phyloP scores from a whole-genome alignment of 805 yeast species.

The Candida alai region DNA sequence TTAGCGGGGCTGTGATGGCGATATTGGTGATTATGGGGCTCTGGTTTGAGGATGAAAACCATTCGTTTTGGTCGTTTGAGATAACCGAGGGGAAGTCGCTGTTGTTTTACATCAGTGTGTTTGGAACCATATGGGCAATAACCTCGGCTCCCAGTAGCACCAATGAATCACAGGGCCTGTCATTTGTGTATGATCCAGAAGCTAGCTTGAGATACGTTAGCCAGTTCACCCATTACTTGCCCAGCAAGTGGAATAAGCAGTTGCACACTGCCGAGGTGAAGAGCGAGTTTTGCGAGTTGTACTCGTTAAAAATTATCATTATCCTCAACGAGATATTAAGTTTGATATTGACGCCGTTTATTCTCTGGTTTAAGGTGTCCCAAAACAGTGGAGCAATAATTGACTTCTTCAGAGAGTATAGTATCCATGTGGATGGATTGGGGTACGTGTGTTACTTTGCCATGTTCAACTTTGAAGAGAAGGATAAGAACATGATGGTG shows the following conservation, averaged over 20 bases:
- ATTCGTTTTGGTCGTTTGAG: conserved; percentile 81
- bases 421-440: conserved; percentile 88
- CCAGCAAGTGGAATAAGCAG: conserved; percentile 79
- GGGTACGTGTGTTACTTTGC: conserved; percentile 96
- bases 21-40: conserved; percentile 64
- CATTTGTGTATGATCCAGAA: conserved; percentile 85
- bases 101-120: conserved; percentile 79
- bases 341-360: conserved; percentile 78
- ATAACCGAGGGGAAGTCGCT: conserved; percentile 77
- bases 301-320: conserved; percentile 67
- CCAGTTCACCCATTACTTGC: conserved; percentile 86
- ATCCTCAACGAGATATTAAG: conserved; percentile 78
- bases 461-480: conserved; percentile 76
- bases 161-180: conserved; percentile 5
- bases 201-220: conserved; percentile 76
- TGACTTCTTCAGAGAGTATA: conserved; percentile 86
- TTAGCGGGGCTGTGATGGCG: conserved; percentile 87
- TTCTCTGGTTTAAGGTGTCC: conserved; percentile 83
- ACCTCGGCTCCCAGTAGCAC: conserved; percentile 27
- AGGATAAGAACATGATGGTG: conserved; percentile 43
- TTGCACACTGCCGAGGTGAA: conserved; percentile 84
- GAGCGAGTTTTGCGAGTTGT: conserved; percentile 73
- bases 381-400: conserved; percentile 68
- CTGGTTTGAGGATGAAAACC: conserved; percentile 76
- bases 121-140: conserved; percentile 87